phyloP scores from a whole-genome alignment of 371 early-diverging fungal genomes.

The Batkoa obscura region DNA sequence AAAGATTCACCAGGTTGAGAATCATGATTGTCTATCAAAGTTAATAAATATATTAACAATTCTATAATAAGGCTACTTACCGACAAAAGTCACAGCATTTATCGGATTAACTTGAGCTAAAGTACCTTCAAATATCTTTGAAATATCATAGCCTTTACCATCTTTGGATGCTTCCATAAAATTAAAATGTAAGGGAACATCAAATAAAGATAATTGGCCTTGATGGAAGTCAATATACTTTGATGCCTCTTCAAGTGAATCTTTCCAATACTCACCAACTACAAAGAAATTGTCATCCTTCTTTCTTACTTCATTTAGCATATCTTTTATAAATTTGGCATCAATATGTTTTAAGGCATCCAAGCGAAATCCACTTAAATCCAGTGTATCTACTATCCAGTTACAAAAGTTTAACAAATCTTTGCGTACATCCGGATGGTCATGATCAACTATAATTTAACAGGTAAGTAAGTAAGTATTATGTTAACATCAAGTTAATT shows the following conservation, averaged over 20 bases:
- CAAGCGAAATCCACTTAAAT: constrained; percentile 17
- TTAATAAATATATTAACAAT: background rate
- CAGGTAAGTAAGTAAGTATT: too few relatives aligned
- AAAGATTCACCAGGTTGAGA: constrained; percentile 10
- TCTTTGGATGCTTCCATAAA: constrained; percentile 12
- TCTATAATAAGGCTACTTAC: constrained; percentile 11
- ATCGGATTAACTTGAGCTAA: constrained; percentile 9
- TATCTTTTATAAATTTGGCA: constrained; percentile 14
- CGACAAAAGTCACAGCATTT: constrained; percentile 16
- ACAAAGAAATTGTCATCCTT: constrained; percentile 14
- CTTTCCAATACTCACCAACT: constrained; percentile 18
- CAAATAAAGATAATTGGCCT: constrained; percentile 15
- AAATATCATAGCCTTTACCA: constrained; percentile 15
- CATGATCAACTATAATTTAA: too few relatives aligned
- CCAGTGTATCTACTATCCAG: constrained; percentile 16
- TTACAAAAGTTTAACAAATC: constrained; percentile 17
- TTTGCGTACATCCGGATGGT: constrained; percentile 14
- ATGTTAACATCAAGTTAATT: too few relatives aligned
- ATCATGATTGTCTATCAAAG: constrained; percentile 4
- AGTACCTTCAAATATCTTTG: constrained; percentile 15
- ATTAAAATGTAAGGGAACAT: constrained; percentile 19
- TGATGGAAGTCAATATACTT: constrained; percentile 11
- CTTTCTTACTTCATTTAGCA: constrained; percentile 12
- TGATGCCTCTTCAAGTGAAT: constrained; percentile 10
- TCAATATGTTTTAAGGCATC: constrained; percentile 22